Evolutionary conservation across 2,329 filamentous ascomycete genomes (phyloP), one percentile per base, ranked within the genome.

Genomic region (Diaporthe australafricana): DNA sequence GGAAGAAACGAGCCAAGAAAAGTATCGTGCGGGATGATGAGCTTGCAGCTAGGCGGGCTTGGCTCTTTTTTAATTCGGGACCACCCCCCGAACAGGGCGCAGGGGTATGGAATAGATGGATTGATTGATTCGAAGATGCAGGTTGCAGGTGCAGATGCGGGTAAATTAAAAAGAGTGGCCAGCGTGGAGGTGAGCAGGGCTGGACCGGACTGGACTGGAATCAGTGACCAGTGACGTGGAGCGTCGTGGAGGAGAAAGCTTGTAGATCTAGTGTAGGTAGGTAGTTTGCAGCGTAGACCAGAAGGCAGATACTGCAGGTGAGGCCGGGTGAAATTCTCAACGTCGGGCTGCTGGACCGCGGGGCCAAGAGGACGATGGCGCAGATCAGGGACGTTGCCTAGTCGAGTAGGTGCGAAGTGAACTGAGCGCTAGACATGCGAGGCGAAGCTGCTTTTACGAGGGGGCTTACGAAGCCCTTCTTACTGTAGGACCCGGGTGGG

Each of bases 41-140:
- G 53, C 67, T 56, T 56, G 53, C 45, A 69, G 55, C 53, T 69
- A 69, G 45, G 67, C 67, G 32, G 67, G 45, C 67, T 69, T 60
- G 67, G 67, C 67, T 42, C 50, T 69, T 69, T 52, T 66, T 65
- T 5, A 65, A 65, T 65, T 50, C 60, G 60, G 60, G 60, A 65
- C 60, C 30, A 38, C 60, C 60, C 60, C 60, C 60, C 60, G 42
- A 63, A 48, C 60, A 32, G 42, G 27, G 60, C 45, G 60, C 60
- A 63, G 27, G 60, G 60, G 60, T 25, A 30, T 22, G 42, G 27
- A 40, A 47, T 63, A 22, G 57, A 45, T 45, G 45, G 56, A 60
- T 47, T 32, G 25, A 60, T 20, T 62, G 57, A 47, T 25, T 57
- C 40, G 57, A 22, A 30, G 56, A 62, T 45, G 56, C 56, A 17